Evolutionary conservation across 2,329 filamentous ascomycete genomes (phyloP).

Genomic region (Dothideomycetes sp.): DNA sequence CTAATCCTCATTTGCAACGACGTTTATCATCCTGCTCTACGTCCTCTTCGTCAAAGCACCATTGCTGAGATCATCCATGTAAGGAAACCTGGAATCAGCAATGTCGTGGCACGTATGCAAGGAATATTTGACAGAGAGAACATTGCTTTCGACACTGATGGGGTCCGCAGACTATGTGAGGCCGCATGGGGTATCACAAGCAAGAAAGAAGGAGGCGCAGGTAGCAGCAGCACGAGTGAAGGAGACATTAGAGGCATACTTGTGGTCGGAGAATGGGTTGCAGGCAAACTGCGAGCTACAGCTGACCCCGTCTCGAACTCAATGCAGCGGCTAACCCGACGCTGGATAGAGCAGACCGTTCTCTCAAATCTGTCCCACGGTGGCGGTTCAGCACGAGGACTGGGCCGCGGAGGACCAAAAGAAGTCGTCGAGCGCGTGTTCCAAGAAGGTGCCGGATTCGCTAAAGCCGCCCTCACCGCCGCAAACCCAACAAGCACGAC

Average conservation of each 20-base stretch:
- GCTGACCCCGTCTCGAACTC: constrained; percentile 12
- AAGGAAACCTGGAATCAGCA: constrained; percentile 76
- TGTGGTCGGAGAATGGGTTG: constrained; percentile 82
- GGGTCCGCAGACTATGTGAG: constrained; percentile 73
- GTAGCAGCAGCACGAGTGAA: constrained; percentile 47
- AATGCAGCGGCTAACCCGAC: constrained; percentile 49
- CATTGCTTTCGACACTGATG: constrained; percentile 79
- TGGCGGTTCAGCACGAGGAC: constrained; percentile 58
- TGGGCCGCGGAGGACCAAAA: constrained; percentile 60
- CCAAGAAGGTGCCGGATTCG: constrained; percentile 67
- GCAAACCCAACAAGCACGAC: constrained; percentile 15
- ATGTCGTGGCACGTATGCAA: constrained; percentile 72
- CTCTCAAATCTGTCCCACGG: constrained; percentile 57
- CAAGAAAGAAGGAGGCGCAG: constrained; percentile 48
- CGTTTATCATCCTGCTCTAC: constrained; percentile 80
- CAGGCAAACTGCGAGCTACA: constrained; percentile 49
- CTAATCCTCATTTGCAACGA: constrained; percentile 96
- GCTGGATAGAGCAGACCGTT: constrained; percentile 67
- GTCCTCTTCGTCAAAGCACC: constrained; percentile 70
- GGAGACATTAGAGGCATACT: constrained; percentile 74
- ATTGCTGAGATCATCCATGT: constrained; percentile 88
- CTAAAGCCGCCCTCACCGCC: constrained; percentile 42
- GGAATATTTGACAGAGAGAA: constrained; percentile 80
- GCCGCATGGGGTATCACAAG: constrained; percentile 69
- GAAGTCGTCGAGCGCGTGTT: constrained; percentile 73